Base-by-base conservation (phyloP, 1,284 basidiomycete genomes). In the Tilletia caries region DNA sequence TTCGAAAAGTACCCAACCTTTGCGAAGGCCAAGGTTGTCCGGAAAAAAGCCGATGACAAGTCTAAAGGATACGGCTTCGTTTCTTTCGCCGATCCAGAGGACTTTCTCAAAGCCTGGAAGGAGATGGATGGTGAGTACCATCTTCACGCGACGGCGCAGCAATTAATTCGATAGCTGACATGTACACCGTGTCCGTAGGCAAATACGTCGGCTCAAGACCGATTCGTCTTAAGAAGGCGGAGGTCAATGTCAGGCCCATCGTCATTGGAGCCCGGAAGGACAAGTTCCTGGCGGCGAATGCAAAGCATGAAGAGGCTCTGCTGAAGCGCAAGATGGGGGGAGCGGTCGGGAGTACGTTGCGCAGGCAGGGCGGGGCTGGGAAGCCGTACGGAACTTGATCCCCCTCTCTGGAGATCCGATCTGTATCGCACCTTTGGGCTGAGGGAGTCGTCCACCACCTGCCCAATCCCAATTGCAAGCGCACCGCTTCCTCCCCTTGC, bases 61-160 rank as follows among this genome's bases (percentile, higher is more conserved):
- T 93, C 94, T 0, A 96, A 93, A 84, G 85, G 85, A 0, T 99
- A 91, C 81, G 96, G 93, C 0, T 99, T 99, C 81, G 93, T 98
- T 43, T 92, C 93, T 0, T 98, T 98, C 84, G 93, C 92, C 69
- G 96, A 98, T 80, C 96, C 96, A 0, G 95, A 98, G 85, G 96
- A 99, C 83, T 98, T 98, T 83, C 84, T 99, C 70, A 93, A 89
- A 78, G 96, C 96, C 6, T 99, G 96, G 96, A 98, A 98, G 83
- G 93, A 98, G 84, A 98, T 98, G 93, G 93, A 99, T 84, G 95
- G 95, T 91, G 68, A 62, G 70, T 58, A 2, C 18, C 58, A 34
- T 3, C 3, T 62, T 29, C n/a, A 65, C 46, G 65, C 15, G 20
- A 6, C 37, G 2, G 10, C 10, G 37, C 2, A 41, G 15, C 37